phyloP scores from a whole-genome alignment of 345 rosid species.

The Gossypium ekmanianum region DNA sequence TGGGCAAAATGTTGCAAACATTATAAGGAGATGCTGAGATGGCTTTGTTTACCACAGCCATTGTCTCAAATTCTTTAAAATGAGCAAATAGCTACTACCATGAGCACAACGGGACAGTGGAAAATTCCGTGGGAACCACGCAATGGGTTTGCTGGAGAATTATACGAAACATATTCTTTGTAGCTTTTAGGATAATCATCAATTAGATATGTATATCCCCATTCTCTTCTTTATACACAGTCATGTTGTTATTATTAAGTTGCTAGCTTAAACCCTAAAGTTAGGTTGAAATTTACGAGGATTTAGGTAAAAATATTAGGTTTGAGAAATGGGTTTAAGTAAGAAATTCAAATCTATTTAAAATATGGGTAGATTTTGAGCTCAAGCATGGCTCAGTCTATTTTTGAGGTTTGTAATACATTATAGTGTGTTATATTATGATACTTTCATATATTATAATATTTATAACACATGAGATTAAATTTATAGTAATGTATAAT shows the following conservation, averaged over 20 bases:
- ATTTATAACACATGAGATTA: too few species aligned
- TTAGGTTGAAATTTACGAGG: accelerated
- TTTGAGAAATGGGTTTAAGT: too few species aligned
- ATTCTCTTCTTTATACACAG: background rate
- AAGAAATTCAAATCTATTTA: too few species aligned
- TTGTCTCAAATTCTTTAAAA: slow-evolving; percentile 21
- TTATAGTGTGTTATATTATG: too few species aligned
- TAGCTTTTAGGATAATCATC: slow-evolving; percentile 2
- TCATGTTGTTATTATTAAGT: background rate
- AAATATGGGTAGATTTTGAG: too few species aligned
- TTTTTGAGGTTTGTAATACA: too few species aligned
- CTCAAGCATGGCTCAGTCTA: too few species aligned
- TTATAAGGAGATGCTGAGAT: slow-evolving; percentile 61
- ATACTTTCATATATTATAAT: too few species aligned
- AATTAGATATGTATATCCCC: background rate
- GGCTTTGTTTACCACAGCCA: slow-evolving; percentile 6
- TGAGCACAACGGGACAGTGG: background rate
- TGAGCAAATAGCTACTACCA: slow-evolving; percentile 16
- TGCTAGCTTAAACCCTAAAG: too few species aligned
- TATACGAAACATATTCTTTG: background rate
- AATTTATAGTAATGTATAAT: too few species aligned
- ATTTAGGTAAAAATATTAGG: too few species aligned
- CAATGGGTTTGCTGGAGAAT: too few species aligned
- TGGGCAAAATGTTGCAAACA: slow-evolving; percentile 63
- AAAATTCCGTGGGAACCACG: background rate